Evolutionary conservation across 2,329 filamentous ascomycete genomes (phyloP).

Genomic region (Neopestalotiopsis rosae): DNA sequence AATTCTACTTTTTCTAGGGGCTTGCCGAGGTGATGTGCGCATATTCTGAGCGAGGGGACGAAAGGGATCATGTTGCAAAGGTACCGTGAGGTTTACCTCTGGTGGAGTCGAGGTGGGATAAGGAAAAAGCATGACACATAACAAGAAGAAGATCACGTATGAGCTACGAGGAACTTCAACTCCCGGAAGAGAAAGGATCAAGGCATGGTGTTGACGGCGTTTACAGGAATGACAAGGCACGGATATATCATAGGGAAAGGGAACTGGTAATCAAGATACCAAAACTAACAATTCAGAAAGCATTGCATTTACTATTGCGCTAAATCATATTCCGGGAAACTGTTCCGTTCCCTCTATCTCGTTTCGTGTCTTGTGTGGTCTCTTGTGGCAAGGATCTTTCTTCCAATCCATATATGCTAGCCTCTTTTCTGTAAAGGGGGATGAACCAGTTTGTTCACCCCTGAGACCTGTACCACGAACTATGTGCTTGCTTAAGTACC

Average conservation of each 20-base stretch:
- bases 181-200: neutral
- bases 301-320: constrained; percentile 4
- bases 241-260: neutral
- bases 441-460: neutral
- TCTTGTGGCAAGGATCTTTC: neutral
- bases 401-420: constrained; percentile 4
- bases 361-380: constrained; percentile 3
- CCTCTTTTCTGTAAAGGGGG: neutral
- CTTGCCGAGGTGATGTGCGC: constrained; percentile 38
- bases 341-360: neutral
- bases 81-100: neutral
- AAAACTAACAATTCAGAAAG: neutral
- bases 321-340: neutral
- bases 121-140: neutral
- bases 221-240: neutral
- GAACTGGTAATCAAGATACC: constrained; percentile 8
- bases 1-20: constrained; percentile 28
- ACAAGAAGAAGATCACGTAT: neutral
- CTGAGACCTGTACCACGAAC: neutral
- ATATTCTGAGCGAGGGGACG: constrained; percentile 5
- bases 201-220: neutral
- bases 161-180: neutral
- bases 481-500: neutral
- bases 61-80: neutral
- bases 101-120: neutral